phyloP scores from a whole-genome alignment of 352 stramenopile genomes.

The Pythium utonaiense region DNA sequence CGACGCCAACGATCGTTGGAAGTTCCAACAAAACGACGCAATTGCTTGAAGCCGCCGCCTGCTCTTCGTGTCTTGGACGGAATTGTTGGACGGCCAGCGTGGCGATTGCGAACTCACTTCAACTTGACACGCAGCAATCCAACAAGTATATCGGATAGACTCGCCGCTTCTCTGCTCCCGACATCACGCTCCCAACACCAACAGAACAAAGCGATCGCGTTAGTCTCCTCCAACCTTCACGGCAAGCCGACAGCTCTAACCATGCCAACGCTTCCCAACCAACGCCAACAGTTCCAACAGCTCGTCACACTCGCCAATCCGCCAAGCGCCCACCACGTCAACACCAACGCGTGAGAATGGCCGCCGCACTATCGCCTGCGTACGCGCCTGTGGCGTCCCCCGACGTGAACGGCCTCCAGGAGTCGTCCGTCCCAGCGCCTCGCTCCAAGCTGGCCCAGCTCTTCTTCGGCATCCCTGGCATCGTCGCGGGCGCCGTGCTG shows the following conservation, averaged over 20 bases:
- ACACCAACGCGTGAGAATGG: background rate
- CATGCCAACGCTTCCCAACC: background rate
- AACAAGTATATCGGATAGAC: background rate
- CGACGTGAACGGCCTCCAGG: background rate
- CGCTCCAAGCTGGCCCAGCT: slow-evolving; percentile 13
- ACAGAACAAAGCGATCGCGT: background rate
- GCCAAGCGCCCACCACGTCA: background rate
- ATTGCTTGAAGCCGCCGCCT: background rate
- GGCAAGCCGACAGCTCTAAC: background rate
- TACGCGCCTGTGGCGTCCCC: background rate
- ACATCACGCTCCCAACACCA: too few species aligned
- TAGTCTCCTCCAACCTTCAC: background rate
- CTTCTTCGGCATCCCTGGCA: slow-evolving; percentile 20
- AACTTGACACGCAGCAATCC: slow-evolving; percentile 2
- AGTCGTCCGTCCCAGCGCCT: background rate
- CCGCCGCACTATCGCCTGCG: background rate
- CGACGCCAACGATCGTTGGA: background rate
- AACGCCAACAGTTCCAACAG: background rate
- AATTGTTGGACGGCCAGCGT: background rate
- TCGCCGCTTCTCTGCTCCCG: background rate
- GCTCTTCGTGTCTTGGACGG: background rate
- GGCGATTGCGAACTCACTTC: background rate
- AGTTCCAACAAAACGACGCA: too few species aligned
- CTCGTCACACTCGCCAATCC: background rate
- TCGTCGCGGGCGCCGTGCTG: slow-evolving; percentile 17